phyloP scores from a whole-genome alignment of 2,329 filamentous ascomycete species.

The Fusarium sp. region DNA sequence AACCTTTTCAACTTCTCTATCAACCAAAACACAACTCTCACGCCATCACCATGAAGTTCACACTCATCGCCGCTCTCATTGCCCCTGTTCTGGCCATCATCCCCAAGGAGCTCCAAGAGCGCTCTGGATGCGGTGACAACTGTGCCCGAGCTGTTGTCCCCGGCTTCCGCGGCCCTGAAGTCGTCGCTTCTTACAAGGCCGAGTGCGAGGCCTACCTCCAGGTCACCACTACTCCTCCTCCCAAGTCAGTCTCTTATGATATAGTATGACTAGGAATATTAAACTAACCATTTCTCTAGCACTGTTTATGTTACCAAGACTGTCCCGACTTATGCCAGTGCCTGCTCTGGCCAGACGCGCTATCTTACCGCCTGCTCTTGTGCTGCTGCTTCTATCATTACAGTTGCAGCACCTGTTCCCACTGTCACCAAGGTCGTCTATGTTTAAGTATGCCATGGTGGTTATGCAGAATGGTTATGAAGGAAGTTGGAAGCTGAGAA shows the following conservation, averaged over 20 bases:
- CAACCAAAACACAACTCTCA: neutral
- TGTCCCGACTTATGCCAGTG: slow-evolving; percentile 37
- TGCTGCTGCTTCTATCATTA: slow-evolving; percentile 25
- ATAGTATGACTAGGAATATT: accelerated
- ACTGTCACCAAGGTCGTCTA: slow-evolving; percentile 34
- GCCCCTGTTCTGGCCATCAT: slow-evolving; percentile 25
- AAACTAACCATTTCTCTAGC: slow-evolving; percentile 8
- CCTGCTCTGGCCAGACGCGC: slow-evolving; percentile 35
- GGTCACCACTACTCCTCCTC: slow-evolving; percentile 30
- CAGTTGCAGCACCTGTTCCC: slow-evolving; percentile 29
- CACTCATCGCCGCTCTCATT: slow-evolving; percentile 30
- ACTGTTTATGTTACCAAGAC: slow-evolving; percentile 38
- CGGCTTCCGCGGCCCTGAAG: slow-evolving; percentile 19
- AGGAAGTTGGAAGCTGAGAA: neutral
- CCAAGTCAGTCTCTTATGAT: slow-evolving; percentile 9
- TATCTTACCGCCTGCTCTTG: slow-evolving; percentile 41
- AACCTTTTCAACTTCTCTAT: neutral
- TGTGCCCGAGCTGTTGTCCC: slow-evolving; percentile 37
- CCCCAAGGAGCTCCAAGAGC: slow-evolving; percentile 30
- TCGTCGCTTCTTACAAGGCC: slow-evolving; percentile 27
- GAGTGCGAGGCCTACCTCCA: slow-evolving; percentile 37
- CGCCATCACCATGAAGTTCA: slow-evolving; percentile 34
- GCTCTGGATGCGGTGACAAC: slow-evolving; percentile 33
- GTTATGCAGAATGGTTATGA: neutral
- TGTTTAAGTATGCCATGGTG: neutral